A percentile compares a stretch with the other conserved stretches of the same genome.
These are phyloP conservation scores for Cystobasidium slooffiae DNA, from an alignment of 1,284 basidiomycete genomes.

Conservation along the genomic window DNA sequence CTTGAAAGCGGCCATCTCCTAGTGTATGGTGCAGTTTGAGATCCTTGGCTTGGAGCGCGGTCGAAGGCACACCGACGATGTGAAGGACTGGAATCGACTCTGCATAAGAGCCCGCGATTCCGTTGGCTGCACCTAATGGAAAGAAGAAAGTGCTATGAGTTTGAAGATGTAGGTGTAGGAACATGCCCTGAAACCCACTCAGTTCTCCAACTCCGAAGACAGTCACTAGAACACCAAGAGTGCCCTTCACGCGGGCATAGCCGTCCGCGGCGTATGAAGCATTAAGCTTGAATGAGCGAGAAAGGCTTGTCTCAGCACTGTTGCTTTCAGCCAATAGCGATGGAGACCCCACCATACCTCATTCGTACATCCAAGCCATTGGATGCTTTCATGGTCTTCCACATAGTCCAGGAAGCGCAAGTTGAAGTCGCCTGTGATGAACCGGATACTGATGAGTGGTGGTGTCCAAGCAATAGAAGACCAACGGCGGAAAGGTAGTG, in stretches of 20 bases:
- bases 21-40: constrained; percentile 63
- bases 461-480: too few species aligned
- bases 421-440: constrained; percentile 93
- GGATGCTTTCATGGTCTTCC: constrained; percentile 60
- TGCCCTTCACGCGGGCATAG: constrained; percentile 82
- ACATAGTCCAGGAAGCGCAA: constrained; percentile 69
- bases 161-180: too few species aligned
- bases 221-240: constrained; percentile 51
- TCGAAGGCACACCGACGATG: constrained; percentile 81
- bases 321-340: neutral
- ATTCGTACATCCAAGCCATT: constrained; percentile 80
- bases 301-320: constrained; percentile 45
- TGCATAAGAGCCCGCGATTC: constrained; percentile 64
- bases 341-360: constrained; percentile 55
- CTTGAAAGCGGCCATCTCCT: constrained; percentile 75
- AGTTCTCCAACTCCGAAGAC: constrained; percentile 92
- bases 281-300: constrained; percentile 55
- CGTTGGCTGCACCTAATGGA: constrained; percentile 31
- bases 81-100: constrained; percentile 93
- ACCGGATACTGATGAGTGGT: neutral
- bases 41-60: constrained; percentile 41
- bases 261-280: constrained; percentile 73
- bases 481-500: too few species aligned
- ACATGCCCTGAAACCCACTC: constrained; percentile 63
- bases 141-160: neutral